Conservation (phyloP, 2,329 filamentous ascomycete genomes). For the Exophiala oligosperma region DNA sequence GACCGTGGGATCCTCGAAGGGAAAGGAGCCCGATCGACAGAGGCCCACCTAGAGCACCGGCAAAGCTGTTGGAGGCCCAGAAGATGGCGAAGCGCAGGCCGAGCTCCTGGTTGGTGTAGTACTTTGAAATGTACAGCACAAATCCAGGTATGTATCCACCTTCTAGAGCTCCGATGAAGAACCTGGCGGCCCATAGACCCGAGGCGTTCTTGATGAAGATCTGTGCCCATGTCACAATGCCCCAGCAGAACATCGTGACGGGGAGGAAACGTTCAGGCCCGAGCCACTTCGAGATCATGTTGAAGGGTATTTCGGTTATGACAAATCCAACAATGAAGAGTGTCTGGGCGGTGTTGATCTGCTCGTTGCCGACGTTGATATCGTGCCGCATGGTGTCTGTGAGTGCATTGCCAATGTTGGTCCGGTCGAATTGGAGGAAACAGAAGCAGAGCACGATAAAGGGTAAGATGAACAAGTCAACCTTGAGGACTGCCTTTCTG, state of each 20-base stretch:
- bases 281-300: slow-evolving; percentile 34
- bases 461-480: slow-evolving; percentile 28
- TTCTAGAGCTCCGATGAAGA: slow-evolving; percentile 49
- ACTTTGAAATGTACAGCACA: slow-evolving; percentile 31
- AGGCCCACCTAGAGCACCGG: slow-evolving; percentile 34
- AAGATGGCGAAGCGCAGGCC: slow-evolving; percentile 38
- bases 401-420: slow-evolving; percentile 47
- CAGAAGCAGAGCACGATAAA: slow-evolving; percentile 30
- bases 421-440: slow-evolving; percentile 36
- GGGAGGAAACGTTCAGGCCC: slow-evolving; percentile 35
- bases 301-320: slow-evolving; percentile 35
- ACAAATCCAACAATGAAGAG: slow-evolving; percentile 34
- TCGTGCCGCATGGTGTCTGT: slow-evolving; percentile 54
- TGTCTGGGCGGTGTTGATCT: slow-evolving; percentile 41
- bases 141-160: slow-evolving; percentile 53
- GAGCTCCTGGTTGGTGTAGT: slow-evolving; percentile 32
- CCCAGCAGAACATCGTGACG: slow-evolving; percentile 34
- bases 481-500: slow-evolving; percentile 4
- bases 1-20: slow-evolving; percentile 43
- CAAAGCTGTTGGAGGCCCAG: slow-evolving; percentile 37
- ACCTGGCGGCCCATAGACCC: slow-evolving; percentile 45
- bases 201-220: slow-evolving; percentile 33
- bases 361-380: slow-evolving; percentile 49
- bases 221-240: slow-evolving; percentile 30
- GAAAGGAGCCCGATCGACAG: slow-evolving; percentile 39